These are phyloP conservation scores for Aleurites moluccanus DNA, from an alignment of 441 rosid species.

Conservation along the genomic window DNA sequence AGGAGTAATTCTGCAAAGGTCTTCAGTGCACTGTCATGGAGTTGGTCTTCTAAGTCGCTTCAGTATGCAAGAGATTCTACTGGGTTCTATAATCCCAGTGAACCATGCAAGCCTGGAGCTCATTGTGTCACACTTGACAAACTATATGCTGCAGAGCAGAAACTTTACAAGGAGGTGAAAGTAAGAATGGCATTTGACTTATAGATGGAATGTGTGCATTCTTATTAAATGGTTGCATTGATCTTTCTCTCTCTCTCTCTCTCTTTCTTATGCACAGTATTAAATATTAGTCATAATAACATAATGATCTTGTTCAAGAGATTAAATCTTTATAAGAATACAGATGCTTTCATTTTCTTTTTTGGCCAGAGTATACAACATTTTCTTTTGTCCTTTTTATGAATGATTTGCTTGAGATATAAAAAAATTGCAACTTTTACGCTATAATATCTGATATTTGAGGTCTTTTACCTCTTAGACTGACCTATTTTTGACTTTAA, in stretches of 20 bases:
- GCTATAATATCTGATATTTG: background rate
- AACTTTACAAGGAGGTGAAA: constrained; percentile 79
- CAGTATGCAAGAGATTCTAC: constrained; percentile 48
- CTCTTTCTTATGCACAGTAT: too few species aligned
- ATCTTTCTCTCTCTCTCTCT: too few species aligned
- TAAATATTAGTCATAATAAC: background rate
- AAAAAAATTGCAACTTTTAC: background rate
- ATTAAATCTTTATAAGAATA: background rate
- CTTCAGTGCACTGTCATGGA: constrained; percentile 87
- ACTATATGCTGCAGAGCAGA: constrained; percentile 72
- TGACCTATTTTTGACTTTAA: background rate
- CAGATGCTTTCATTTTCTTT: background rate
- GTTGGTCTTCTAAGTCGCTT: constrained; percentile 83
- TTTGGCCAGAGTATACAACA: background rate
- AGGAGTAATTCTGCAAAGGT: constrained; percentile 83
- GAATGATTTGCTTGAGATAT: background rate
- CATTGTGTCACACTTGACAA: constrained; percentile 77
- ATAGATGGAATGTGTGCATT: constrained; percentile 13
- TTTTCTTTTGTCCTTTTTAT: background rate
- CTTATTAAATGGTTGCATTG: background rate
- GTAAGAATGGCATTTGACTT: constrained; percentile 40
- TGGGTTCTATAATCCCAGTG: constrained; percentile 38
- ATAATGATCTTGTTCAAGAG: background rate
- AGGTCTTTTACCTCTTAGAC: background rate
- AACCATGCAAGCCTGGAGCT: constrained; percentile 89